Conservation (phyloP, 2,329 filamentous ascomycete genomes). For the Talaromyces rugulosus region DNA sequence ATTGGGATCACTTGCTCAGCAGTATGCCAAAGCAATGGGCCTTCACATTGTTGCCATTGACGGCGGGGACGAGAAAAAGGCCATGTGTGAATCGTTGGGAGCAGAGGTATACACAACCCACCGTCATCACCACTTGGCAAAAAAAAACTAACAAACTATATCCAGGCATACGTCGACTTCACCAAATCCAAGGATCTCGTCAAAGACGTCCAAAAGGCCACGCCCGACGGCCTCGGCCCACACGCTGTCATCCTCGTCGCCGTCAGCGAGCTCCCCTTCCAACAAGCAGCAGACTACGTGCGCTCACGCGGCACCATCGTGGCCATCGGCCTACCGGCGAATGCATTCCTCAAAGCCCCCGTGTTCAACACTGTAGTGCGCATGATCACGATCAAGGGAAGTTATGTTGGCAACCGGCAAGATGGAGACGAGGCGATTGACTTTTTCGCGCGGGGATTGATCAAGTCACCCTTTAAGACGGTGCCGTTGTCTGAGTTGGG, state of each 20-base stretch:
- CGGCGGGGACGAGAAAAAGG: constrained; percentile 72
- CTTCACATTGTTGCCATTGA: constrained; percentile 77
- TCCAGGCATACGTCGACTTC: constrained; percentile 72
- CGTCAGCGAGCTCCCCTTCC: constrained; percentile 86
- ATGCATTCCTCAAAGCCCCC: constrained; percentile 73
- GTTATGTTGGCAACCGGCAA: constrained; percentile 87
- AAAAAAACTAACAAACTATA: not conserved
- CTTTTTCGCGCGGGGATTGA: constrained; percentile 78
- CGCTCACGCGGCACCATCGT: constrained; percentile 77
- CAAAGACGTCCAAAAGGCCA: constrained; percentile 76
- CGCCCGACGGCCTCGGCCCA: constrained; percentile 74
- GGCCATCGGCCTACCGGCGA: constrained; percentile 81
- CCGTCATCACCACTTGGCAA: not conserved
- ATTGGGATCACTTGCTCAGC: constrained; percentile 72
- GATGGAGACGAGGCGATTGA: constrained; percentile 87
- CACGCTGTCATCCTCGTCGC: constrained; percentile 85
- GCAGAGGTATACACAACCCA: constrained; percentile 41
- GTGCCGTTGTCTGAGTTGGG: constrained; percentile 76
- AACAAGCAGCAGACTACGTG: constrained; percentile 86
- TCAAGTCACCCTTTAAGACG: constrained; percentile 83
- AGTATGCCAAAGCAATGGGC: constrained; percentile 91
- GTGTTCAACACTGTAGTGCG: constrained; percentile 85
- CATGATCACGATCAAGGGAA: constrained; percentile 91
- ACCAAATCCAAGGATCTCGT: constrained; percentile 70
- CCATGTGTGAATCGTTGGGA: constrained; percentile 64